Percentiles rank a stretch among this genome's conserved stretches.
phyloP scores from a whole-genome alignment of 257 asterid genomes.

The Gentiana macrophylla region DNA sequence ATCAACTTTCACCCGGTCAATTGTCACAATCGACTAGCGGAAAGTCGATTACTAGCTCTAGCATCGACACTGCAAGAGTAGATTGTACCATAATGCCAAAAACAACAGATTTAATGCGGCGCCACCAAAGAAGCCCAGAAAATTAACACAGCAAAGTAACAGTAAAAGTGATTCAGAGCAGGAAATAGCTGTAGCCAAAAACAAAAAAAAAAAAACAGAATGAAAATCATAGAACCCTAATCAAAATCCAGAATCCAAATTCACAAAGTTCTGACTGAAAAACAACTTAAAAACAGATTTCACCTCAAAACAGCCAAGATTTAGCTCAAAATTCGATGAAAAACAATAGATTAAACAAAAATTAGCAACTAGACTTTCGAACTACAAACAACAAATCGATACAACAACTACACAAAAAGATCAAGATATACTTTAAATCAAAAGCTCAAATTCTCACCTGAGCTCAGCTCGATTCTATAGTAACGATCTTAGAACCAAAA shows the following conservation, averaged over 20 bases:
- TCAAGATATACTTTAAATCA: slow-evolving; percentile 18
- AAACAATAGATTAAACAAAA: neutral
- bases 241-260: slow-evolving; percentile 4
- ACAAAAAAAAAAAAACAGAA: no score
- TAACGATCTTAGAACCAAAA: slow-evolving; percentile 13
- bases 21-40: no score
- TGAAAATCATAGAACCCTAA: slow-evolving; percentile 7
- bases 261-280: neutral
- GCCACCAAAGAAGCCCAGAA: no score
- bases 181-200: neutral
- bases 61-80: no score
- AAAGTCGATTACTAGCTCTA: no score
- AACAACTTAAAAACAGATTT: neutral
- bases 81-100: no score
- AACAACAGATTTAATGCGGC: no score
- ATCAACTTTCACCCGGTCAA: no score
- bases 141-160: no score
- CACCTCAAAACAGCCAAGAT: no score
- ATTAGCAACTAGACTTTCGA: neutral
- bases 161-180: neutral
- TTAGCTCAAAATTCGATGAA: neutral
- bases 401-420: slow-evolving; percentile 5
- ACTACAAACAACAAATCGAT: slow-evolving; percentile 13
- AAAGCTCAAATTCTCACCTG: slow-evolving; percentile 16
- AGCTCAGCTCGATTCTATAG: slow-evolving; percentile 14